These are phyloP conservation scores for Leccinum fallax DNA, from an alignment of 1,284 basidiomycete species.

Conservation along the genomic window DNA sequence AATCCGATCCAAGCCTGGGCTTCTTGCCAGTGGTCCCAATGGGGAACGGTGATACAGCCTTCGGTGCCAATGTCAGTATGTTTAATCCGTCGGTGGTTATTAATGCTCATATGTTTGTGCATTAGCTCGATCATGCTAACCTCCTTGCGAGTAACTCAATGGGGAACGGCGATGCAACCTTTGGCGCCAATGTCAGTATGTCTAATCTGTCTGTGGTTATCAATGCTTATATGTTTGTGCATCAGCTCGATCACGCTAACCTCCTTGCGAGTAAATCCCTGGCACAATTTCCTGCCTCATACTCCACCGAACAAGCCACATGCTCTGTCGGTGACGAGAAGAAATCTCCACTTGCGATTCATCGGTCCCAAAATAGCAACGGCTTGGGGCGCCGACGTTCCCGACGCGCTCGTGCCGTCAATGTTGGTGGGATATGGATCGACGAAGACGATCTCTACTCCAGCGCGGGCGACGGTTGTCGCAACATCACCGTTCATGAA, in stretches of 20 bases:
- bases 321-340: no score
- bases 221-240: no score
- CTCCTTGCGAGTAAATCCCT: no score
- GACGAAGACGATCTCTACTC: constrained; percentile 12
- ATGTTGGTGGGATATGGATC: constrained; percentile 8
- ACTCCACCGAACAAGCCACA: not conserved
- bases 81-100: not conserved
- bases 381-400: not conserved
- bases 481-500: constrained; percentile 13
- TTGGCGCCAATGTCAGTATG: no score
- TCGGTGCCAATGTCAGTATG: not conserved
- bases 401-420: constrained; percentile 2
- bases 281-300: not conserved
- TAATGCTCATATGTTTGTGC: not conserved
- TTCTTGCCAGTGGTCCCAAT: not conserved
- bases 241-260: no score
- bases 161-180: no score
- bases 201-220: no score
- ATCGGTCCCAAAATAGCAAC: not conserved
- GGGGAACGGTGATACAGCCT: not conserved
- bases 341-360: not conserved
- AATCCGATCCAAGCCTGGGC: not conserved
- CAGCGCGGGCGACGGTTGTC: no score
- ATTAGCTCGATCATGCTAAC: not conserved
- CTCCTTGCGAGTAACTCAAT: no score